Evolutionary conservation across 345 rosid genomes (phyloP).

Genomic region (Syzygium jambos): DNA sequence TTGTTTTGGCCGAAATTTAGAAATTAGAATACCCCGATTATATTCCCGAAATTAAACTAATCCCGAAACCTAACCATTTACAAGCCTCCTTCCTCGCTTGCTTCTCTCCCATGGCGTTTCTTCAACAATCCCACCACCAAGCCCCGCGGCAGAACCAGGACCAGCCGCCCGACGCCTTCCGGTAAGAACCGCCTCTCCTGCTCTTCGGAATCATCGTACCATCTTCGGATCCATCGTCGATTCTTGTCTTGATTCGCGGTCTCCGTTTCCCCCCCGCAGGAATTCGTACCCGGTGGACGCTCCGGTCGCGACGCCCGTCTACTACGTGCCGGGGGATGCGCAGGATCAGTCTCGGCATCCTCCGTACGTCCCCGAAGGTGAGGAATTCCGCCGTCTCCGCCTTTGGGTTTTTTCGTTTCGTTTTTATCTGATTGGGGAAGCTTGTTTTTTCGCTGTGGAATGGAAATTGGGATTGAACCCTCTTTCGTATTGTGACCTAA

Average conservation of each 20-base stretch:
- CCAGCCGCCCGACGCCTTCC: neutral
- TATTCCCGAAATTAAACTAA: neutral
- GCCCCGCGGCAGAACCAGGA: conserved; percentile 19
- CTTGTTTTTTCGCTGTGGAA: neutral
- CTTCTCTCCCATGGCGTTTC: conserved; percentile 40
- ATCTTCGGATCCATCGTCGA: neutral
- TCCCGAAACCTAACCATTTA: neutral
- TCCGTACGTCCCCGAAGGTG: conserved; percentile 66
- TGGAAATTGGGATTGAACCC: neutral
- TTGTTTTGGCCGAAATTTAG: neutral
- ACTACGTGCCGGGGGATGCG: conserved; percentile 20
- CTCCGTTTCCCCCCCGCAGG: conserved; percentile 6
- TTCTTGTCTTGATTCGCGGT: neutral
- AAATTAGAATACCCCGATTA: neutral
- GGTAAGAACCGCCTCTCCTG: conserved; percentile 12
- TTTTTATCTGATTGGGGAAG: neutral
- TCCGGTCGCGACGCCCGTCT: conserved; percentile 44
- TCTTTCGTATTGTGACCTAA: neutral
- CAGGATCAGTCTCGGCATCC: conserved; percentile 70
- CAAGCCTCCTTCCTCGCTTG: neutral
- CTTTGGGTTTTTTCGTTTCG: neutral
- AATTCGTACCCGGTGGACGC: conserved; percentile 33
- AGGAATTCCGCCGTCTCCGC: neutral
- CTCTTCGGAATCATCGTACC: conserved; percentile 20
- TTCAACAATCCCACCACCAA: conserved; percentile 39